Conservation (phyloP, 768 basidiomycete genomes). For the Lyophyllum shimeji region DNA sequence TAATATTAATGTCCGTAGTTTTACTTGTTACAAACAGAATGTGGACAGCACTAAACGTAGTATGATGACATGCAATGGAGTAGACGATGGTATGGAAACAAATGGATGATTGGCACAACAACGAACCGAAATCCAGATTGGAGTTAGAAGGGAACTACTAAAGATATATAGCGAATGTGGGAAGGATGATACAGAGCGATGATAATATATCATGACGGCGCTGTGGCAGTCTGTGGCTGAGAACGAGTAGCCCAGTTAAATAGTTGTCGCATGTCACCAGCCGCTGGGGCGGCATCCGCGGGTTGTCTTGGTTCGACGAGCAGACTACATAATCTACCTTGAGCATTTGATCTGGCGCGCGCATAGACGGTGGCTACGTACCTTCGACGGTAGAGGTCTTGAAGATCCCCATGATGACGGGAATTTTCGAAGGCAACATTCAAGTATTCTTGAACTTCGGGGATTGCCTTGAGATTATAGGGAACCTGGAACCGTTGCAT, state of each 20-base stretch:
- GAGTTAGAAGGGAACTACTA: conserved; percentile 14
- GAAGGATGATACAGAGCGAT: conserved; percentile 28
- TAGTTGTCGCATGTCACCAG: conserved; percentile 71
- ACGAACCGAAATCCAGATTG: conserved; percentile 18
- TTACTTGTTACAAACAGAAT: conserved; percentile 19
- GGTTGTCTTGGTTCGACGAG: conserved; percentile 83
- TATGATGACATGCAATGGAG: conserved; percentile 15
- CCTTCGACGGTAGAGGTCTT: conserved; percentile 87
- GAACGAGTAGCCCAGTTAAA: conserved; percentile 79
- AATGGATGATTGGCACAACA: conserved; percentile 8
- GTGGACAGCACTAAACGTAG: conserved; percentile 21
- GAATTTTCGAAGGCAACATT: conserved; percentile 73
- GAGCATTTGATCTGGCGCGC: conserved; percentile 6
- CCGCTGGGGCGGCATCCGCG: conserved; percentile 59
- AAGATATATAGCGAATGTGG: conserved; percentile 14
- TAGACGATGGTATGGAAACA: conserved; percentile 10
- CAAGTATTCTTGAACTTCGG: conserved; percentile 84
- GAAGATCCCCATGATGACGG: conserved; percentile 75
- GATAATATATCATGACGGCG: conserved; percentile 45
- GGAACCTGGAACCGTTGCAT: conserved; percentile 91
- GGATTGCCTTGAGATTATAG: conserved; percentile 85
- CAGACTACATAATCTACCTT: conserved; percentile 43
- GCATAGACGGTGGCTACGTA: conserved; percentile 51
- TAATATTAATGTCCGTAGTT: conserved; percentile 13
- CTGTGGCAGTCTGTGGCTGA: conserved; percentile 30